Conservation (phyloP, 1,284 basidiomycete species). For the Cryptococcus sp. region DNA sequence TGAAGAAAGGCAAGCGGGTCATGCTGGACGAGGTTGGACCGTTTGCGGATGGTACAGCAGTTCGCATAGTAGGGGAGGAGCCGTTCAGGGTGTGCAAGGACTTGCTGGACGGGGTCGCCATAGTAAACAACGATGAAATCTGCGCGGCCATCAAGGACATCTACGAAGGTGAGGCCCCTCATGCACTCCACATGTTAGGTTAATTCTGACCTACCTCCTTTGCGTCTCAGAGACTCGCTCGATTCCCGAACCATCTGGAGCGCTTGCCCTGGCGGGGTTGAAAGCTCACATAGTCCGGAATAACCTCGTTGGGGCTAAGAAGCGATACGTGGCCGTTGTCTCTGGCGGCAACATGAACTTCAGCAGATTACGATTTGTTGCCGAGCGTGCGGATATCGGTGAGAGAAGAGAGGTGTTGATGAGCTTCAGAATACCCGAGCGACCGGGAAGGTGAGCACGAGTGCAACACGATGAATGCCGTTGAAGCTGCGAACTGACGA, state of each 20-base stretch:
- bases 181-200: neutral
- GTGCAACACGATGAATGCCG: neutral
- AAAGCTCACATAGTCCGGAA: constrained; percentile 86
- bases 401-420: constrained; percentile 92
- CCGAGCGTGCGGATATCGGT: constrained; percentile 95
- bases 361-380: constrained; percentile 90
- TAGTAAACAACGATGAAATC: constrained; percentile 92
- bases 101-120: constrained; percentile 80
- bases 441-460: constrained; percentile 72
- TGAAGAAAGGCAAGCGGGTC: constrained; percentile 75
- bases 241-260: constrained; percentile 96
- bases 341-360: constrained; percentile 99
- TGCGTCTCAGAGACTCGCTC: constrained; percentile 78
- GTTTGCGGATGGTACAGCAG: constrained; percentile 98
- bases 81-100: constrained; percentile 88
- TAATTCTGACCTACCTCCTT: neutral
- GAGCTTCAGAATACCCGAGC: constrained; percentile 90
- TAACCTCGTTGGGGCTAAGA: constrained; percentile 75
- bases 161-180: constrained; percentile 74
- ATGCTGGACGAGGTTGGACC: constrained; percentile 88
- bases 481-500: neutral
- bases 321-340: constrained; percentile 86
- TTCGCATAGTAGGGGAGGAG: constrained; percentile 94
- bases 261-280: constrained; percentile 85
- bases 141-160: constrained; percentile 99